Percentiles rank a stretch among this genome's conserved stretches.
Evolutionary conservation across 345 rosid species (phyloP).

Genomic region (Gossypium ekmanianum): DNA sequence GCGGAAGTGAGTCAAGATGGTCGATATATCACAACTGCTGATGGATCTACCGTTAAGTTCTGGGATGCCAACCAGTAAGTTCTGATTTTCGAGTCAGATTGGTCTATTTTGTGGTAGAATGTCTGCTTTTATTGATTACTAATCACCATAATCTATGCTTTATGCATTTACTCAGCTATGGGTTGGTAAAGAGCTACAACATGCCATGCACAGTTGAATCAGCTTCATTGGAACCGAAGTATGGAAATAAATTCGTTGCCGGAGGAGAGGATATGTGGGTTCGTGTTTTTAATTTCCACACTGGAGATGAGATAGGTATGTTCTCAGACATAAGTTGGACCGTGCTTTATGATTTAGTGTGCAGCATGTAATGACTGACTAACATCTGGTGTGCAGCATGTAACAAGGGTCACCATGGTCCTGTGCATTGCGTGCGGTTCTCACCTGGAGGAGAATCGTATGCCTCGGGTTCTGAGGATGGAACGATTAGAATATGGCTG

Average conservation of each 20-base stretch:
- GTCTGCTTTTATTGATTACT: conserved; percentile 11
- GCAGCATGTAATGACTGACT: neutral
- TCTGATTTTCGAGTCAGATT: neutral
- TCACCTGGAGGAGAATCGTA: conserved; percentile 94
- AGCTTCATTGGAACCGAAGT: conserved; percentile 63
- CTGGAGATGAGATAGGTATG: conserved; percentile 72
- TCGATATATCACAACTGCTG: conserved; percentile 89
- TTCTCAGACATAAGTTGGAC: neutral
- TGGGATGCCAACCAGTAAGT: conserved; percentile 98
- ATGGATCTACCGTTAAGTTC: conserved; percentile 86
- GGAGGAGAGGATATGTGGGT: conserved; percentile 76
- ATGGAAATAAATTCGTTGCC: conserved; percentile 49
- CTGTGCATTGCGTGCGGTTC: conserved; percentile 90
- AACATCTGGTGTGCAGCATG: conserved; percentile 45
- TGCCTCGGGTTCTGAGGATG: conserved; percentile 97
- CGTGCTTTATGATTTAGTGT: neutral
- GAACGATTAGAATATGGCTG: conserved; percentile 67
- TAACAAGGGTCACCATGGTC: conserved; percentile 99
- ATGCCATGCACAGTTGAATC: conserved; percentile 87
- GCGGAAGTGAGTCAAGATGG: conserved; percentile 97
- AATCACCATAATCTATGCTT: neutral
- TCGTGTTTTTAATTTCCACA: conserved; percentile 58
- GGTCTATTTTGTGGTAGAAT: neutral
- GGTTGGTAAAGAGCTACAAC: conserved; percentile 75
- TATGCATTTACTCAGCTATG: conserved; percentile 45